Conservation (phyloP, 495 filamentous ascomycete genomes). For the Penicillium bovifimosum region DNA sequence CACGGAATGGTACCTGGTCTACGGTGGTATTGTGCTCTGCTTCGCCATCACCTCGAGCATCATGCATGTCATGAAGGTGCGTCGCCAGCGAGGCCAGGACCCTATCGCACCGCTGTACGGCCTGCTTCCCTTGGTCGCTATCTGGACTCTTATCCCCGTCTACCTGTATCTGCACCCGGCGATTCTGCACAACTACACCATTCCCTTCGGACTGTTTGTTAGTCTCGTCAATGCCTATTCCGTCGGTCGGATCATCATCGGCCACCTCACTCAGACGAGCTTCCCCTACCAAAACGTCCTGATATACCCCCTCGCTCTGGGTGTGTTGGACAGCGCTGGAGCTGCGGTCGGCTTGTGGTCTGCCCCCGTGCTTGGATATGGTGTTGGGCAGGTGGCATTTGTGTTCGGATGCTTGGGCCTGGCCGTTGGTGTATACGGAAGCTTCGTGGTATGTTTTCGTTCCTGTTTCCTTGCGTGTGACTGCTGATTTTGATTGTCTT, state of each 20-base stretch:
- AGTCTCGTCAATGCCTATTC: constrained; percentile 88
- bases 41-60: constrained; percentile 72
- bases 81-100: constrained; percentile 64
- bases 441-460: constrained; percentile 66
- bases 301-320: constrained; percentile 61
- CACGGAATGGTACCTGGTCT: constrained; percentile 90
- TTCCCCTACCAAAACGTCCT: constrained; percentile 86
- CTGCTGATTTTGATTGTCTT: background rate
- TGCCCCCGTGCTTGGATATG: constrained; percentile 60
- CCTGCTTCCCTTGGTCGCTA: constrained; percentile 68
- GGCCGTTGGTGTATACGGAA: constrained; percentile 82
- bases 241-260: constrained; percentile 91
- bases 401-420: constrained; percentile 77
- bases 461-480: background rate
- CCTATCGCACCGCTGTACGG: constrained; percentile 69
- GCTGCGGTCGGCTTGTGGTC: constrained; percentile 73
- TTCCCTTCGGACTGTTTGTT: constrained; percentile 82
- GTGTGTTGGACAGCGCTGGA: constrained; percentile 71
- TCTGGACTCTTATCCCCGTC: constrained; percentile 66
- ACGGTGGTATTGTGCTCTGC: constrained; percentile 74
- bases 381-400: constrained; percentile 76
- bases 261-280: constrained; percentile 74
- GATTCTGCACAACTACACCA: constrained; percentile 72
- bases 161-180: constrained; percentile 81
- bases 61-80: constrained; percentile 74